Conservation (phyloP, 1,284 basidiomycete genomes). For the Malassezia obtusa region DNA sequence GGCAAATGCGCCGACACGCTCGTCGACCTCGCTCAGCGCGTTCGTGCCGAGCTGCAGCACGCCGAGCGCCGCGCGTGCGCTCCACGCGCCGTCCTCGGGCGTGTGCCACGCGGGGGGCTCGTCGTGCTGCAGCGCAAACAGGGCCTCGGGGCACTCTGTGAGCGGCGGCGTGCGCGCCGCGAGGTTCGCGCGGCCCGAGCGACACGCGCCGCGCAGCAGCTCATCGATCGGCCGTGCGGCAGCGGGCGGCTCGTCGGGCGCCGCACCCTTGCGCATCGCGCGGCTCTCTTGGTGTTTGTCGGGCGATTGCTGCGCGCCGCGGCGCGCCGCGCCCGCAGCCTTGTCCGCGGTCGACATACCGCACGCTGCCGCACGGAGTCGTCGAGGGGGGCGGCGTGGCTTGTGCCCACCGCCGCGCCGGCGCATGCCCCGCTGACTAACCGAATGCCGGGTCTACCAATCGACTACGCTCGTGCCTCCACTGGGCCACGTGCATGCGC, state of each 20-base stretch:
- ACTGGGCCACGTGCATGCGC: slow-evolving; percentile 7
- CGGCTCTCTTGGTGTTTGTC: background rate
- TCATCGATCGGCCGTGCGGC: background rate
- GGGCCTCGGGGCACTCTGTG: background rate
- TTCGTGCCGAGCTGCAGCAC: slow-evolving; percentile 29
- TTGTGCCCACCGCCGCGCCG: background rate
- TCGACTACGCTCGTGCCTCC: slow-evolving; percentile 4
- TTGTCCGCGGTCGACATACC: slow-evolving; percentile 14
- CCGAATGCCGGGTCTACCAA: background rate
- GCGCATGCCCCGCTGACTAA: background rate
- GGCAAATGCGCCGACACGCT: slow-evolving; percentile 26
- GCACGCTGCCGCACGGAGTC: background rate
- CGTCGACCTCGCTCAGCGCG: slow-evolving; percentile 23
- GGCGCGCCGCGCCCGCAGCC: background rate
- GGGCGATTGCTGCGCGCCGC: background rate
- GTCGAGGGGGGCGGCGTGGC: background rate
- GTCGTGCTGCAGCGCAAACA: slow-evolving; percentile 1
- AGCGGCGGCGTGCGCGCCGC: background rate
- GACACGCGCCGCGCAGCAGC: background rate
- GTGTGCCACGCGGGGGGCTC: slow-evolving; percentile 6
- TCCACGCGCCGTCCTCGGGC: slow-evolving; percentile 20
- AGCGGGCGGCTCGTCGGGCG: no score
- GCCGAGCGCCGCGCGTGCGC: slow-evolving; percentile 25
- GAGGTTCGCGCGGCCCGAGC: slow-evolving; percentile 5
- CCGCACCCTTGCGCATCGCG: background rate